Percentiles rank a stretch among this genome's conserved stretches.
Conservation (phyloP, 1,284 basidiomycete genomes). For the Ceratobasidium sp. region DNA sequence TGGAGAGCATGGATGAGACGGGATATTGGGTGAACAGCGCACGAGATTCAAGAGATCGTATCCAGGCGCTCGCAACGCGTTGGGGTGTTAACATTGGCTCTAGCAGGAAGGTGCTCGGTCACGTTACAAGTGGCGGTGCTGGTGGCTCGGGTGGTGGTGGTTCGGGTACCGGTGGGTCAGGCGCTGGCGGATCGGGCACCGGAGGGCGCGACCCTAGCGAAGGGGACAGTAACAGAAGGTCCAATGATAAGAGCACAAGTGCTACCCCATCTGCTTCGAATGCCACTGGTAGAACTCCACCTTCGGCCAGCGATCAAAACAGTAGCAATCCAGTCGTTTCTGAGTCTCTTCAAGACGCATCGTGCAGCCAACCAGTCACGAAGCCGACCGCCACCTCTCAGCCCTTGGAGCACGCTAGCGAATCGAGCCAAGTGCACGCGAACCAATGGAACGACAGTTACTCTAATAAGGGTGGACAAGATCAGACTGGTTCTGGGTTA, state of each 20-base stretch:
- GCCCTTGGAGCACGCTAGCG: not conserved
- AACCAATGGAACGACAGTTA: not conserved
- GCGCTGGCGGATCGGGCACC: conserved; percentile 1
- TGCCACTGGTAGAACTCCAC: not conserved
- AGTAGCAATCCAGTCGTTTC: not conserved
- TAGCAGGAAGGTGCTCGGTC: conserved; percentile 3
- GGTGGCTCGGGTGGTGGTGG: not conserved
- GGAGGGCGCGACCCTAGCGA: not conserved
- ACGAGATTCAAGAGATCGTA: conserved; percentile 23
- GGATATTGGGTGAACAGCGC: conserved; percentile 42
- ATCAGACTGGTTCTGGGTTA: not conserved
- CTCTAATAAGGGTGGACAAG: not conserved
- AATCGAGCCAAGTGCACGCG: not conserved
- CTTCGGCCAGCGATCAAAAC: not conserved
- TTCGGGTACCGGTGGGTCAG: too few relatives aligned
- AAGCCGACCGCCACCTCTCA: not conserved
- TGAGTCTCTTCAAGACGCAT: not conserved
- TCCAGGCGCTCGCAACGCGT: conserved; percentile 32
- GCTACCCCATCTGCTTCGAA: not conserved
- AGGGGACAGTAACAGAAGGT: not conserved
- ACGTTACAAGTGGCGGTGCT: not conserved
- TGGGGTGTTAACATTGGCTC: conserved; percentile 25
- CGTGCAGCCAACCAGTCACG: not conserved
- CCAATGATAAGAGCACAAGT: not conserved
- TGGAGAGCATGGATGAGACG: conserved; percentile 38